These are phyloP conservation scores for Musa itinerans DNA, from an alignment of 176 grass and related monocot genomes.

Conservation along the genomic window DNA sequence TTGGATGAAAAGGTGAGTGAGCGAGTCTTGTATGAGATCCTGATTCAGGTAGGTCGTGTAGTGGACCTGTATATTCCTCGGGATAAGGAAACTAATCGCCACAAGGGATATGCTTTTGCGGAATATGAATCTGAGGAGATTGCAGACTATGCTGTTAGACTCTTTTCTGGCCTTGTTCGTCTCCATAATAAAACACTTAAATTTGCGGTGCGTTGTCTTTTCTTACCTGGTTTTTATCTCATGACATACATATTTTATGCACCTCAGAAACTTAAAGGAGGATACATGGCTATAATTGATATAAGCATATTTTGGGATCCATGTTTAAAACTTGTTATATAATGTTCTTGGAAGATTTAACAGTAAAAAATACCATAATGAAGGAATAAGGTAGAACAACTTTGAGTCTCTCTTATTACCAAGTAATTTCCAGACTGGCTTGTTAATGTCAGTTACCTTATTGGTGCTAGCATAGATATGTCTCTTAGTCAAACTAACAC, in stretches of 20 bases:
- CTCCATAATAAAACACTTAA: slow-evolving; percentile 80
- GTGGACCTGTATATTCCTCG: slow-evolving; percentile 90
- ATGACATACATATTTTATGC: not conserved
- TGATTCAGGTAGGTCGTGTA: slow-evolving; percentile 88
- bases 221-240: slow-evolving; percentile 6
- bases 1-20: slow-evolving; percentile 92
- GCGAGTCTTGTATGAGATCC: slow-evolving; percentile 85
- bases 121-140: slow-evolving; percentile 91
- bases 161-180: slow-evolving; percentile 87
- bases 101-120: slow-evolving; percentile 52
- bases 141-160: slow-evolving; percentile 91
- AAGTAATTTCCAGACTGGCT: no score
- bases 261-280: no score
- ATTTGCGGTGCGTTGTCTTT: slow-evolving; percentile 87
- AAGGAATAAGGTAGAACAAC: no score
- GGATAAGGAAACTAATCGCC: slow-evolving; percentile 16
- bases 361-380: no score
- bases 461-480: no score
- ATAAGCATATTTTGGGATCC: no score
- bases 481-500: not conserved
- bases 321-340: no score
- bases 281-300: no score
- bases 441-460: no score
- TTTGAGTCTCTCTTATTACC: no score
- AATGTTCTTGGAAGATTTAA: no score